These are phyloP conservation scores for Neurospora africana DNA, from an alignment of 495 filamentous ascomycete genomes.

Conservation along the genomic window DNA sequence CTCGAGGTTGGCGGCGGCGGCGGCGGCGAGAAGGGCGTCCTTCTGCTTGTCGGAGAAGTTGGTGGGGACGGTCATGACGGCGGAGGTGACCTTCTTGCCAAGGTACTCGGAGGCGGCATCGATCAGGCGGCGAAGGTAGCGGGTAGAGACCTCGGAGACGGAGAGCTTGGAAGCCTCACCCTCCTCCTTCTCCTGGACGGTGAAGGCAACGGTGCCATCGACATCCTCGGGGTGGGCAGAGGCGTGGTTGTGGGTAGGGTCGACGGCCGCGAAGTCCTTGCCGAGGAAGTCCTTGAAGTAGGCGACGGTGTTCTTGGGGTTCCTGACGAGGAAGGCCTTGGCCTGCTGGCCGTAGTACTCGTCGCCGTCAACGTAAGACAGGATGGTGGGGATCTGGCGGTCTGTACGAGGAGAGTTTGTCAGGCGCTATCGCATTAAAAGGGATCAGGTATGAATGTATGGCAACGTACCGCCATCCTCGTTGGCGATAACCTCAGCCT, in stretches of 20 bases:
- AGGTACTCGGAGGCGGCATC: constrained; percentile 82
- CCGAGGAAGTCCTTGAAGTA: constrained; percentile 95
- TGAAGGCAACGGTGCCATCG: constrained; percentile 68
- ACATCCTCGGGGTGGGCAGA: constrained; percentile 80
- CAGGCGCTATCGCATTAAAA: neutral
- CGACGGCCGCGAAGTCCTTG: constrained; percentile 91
- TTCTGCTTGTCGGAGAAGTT: constrained; percentile 83
- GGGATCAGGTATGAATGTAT: neutral
- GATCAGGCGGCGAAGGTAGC: constrained; percentile 73
- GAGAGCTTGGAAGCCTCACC: constrained; percentile 53
- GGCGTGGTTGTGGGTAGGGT: constrained; percentile 87
- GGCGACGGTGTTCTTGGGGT: constrained; percentile 82
- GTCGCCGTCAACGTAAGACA: constrained; percentile 90
- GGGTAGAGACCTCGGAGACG: constrained; percentile 75
- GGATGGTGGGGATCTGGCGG: constrained; percentile 87
- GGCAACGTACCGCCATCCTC: constrained; percentile 79
- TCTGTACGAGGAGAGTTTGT: constrained; percentile 40
- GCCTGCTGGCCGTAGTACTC: constrained; percentile 96
- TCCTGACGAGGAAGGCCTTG: constrained; percentile 83
- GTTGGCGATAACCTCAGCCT: constrained; percentile 95
- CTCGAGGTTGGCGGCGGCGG: constrained; percentile 73
- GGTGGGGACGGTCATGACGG: constrained; percentile 87
- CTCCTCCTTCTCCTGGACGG: constrained; percentile 61
- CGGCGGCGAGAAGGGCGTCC: constrained; percentile 63
- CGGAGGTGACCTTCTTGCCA: constrained; percentile 82